A percentile compares a stretch with the other conserved stretches of the same genome.
phyloP scores from a whole-genome alignment of 306 rosid species.

The Rosa lucieae region DNA sequence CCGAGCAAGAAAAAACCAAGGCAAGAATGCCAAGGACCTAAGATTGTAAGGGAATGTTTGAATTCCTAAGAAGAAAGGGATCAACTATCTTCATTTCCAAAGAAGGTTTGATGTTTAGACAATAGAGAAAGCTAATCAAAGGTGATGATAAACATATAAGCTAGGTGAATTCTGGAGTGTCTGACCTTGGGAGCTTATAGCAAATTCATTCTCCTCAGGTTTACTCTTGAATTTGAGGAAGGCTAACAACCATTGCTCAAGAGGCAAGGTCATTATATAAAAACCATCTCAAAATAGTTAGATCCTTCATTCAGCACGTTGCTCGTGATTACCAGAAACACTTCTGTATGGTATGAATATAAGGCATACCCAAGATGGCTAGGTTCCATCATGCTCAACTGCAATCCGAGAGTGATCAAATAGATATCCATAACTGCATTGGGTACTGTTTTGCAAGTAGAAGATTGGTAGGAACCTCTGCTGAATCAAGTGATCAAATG shows the following conservation, averaged over 20 bases:
- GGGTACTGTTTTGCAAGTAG: neutral
- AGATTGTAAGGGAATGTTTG: neutral
- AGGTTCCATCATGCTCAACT: neutral
- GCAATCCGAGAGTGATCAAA: neutral
- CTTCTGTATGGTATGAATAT: neutral
- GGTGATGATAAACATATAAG: neutral
- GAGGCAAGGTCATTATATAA: neutral
- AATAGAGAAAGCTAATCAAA: slow-evolving; percentile 1
- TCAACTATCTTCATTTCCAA: neutral
- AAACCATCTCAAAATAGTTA: neutral
- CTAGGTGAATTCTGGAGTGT: neutral
- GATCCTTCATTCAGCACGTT: neutral
- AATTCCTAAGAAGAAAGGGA: neutral
- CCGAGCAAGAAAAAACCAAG: neutral
- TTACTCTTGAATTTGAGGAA: neutral
- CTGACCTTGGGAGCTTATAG: neutral
- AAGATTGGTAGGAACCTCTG: neutral
- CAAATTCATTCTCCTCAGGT: neutral
- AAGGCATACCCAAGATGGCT: neutral
- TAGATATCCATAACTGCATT: neutral
- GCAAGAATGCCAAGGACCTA: neutral
- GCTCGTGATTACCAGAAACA: neutral
- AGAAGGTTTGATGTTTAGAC: neutral
- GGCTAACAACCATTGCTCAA: neutral
- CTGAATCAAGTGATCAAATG: neutral